phyloP scores from a whole-genome alignment of 1,284 basidiomycete species.

The Melampsora larici-populina region DNA sequence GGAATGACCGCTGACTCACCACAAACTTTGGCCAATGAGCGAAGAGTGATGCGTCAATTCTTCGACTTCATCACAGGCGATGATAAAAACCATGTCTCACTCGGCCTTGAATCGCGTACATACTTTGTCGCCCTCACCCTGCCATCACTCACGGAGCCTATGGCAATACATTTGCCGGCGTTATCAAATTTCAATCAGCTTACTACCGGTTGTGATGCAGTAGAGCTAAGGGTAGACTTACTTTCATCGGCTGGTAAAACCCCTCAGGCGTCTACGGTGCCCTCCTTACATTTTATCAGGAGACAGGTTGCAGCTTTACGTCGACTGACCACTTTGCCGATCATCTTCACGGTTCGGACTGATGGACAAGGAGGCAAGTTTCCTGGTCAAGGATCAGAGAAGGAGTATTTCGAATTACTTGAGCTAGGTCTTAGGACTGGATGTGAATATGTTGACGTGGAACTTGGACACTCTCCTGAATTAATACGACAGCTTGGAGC shows the following conservation, averaged over 20 bases:
- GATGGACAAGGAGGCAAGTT: conserved; percentile 85
- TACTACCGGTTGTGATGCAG: conserved; percentile 79
- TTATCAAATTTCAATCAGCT: conserved; percentile 69
- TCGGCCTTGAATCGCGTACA: conserved; percentile 62
- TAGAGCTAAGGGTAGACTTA: conserved; percentile 90
- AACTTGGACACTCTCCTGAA: conserved; percentile 70
- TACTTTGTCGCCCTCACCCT: conserved; percentile 92
- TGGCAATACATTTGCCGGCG: conserved; percentile 57
- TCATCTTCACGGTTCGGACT: conserved; percentile 88
- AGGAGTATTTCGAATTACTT: conserved; percentile 74
- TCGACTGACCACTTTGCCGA: conserved; percentile 72
- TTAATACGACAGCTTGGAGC: conserved; percentile 63
- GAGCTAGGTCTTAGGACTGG: conserved; percentile 75
- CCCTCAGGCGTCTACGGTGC: conserved; percentile 61
- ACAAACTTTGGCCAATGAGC: conserved; percentile 45
- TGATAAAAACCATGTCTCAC: conserved; percentile 61
- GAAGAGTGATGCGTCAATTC: conserved; percentile 61
- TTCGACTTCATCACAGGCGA: conserved; percentile 83
- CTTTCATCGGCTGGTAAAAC: conserved; percentile 61
- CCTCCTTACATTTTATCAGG: conserved; percentile 70
- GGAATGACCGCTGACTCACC: conserved; percentile 55
- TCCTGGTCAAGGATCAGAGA: conserved; percentile 67
- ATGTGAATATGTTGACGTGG: conserved; percentile 90
- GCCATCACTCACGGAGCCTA: conserved; percentile 65
- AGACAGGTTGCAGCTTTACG: conserved; percentile 77